These are phyloP conservation scores for Phalaenopsis hybrid DNA, from an alignment of 116 monocot genomes.

Conservation along the genomic window DNA sequence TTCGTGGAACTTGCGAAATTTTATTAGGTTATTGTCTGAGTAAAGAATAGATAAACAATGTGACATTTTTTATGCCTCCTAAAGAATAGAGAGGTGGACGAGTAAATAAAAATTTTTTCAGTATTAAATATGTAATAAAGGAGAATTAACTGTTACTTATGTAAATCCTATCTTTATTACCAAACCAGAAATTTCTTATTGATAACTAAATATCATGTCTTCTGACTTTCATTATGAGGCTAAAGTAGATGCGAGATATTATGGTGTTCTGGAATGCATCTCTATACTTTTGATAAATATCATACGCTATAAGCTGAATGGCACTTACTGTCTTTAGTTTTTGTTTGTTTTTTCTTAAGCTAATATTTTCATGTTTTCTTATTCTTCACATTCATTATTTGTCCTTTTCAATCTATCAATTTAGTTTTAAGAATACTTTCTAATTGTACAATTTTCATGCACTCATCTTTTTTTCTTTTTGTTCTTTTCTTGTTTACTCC, in stretches of 20 bases:
- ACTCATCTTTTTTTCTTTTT: background rate
- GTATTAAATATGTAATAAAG: too few relatives aligned
- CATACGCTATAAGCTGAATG: background rate
- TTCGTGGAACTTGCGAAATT: too few relatives aligned
- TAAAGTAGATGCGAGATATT: background rate
- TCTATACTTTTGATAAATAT: background rate
- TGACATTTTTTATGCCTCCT: too few relatives aligned
- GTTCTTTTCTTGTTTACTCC: slow-evolving; percentile 6
- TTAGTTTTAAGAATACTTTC: background rate
- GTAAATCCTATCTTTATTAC: too few relatives aligned
- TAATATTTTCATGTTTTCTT: background rate
- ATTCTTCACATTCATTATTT: background rate
- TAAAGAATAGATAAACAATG: too few relatives aligned
- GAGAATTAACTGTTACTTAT: too few relatives aligned
- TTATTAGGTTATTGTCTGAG: too few relatives aligned
- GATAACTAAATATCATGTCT: too few relatives aligned
- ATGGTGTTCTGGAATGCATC: background rate
- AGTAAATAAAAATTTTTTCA: too few relatives aligned
- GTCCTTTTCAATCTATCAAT: background rate
- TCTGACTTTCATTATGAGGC: too few relatives aligned
- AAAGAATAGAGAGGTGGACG: too few relatives aligned
- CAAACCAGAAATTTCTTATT: too few relatives aligned
- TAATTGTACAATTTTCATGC: background rate
- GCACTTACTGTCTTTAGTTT: background rate
- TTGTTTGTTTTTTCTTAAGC: background rate